A percentile compares a stretch with the other conserved stretches of the same genome.
phyloP scores from a whole-genome alignment of 768 basidiomycete genomes.

The Tricholoma flavovirens region DNA sequence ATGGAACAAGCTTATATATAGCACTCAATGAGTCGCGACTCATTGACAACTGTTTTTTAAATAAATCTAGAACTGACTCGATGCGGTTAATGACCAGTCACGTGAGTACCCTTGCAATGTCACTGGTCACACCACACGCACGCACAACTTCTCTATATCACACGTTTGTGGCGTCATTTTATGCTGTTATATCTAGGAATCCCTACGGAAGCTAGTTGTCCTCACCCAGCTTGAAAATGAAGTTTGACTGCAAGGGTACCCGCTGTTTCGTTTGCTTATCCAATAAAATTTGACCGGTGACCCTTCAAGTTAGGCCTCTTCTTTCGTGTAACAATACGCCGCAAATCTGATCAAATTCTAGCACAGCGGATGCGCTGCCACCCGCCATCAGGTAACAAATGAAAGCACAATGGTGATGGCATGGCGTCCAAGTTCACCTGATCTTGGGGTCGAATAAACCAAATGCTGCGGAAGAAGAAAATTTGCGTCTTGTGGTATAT shows the following conservation, averaged over 20 bases:
- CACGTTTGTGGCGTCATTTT: constrained; percentile 27
- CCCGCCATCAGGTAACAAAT: background rate
- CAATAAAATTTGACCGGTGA: no score
- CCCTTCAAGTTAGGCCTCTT: no score
- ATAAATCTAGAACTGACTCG: constrained; percentile 28
- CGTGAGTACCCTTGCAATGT: constrained; percentile 10
- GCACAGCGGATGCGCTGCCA: background rate
- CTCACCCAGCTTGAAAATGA: no score
- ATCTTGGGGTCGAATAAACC: background rate
- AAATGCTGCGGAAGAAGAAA: background rate
- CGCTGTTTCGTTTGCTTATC: background rate
- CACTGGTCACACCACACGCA: background rate
- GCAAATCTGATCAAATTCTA: background rate
- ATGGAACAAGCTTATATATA: constrained; percentile 20
- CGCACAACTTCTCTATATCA: constrained; percentile 22
- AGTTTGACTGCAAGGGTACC: background rate
- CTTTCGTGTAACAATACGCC: no score
- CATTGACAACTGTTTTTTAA: constrained; percentile 30
- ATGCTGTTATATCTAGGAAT: no score
- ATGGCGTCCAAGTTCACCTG: background rate
- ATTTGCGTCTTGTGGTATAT: background rate
- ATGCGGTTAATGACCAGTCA: constrained; percentile 19
- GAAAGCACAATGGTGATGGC: background rate
- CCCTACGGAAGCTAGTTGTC: background rate
- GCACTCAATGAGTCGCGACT: constrained; percentile 29